Conservation (phyloP, 768 basidiomycete genomes). For the Cystofilobasidium macerans region DNA sequence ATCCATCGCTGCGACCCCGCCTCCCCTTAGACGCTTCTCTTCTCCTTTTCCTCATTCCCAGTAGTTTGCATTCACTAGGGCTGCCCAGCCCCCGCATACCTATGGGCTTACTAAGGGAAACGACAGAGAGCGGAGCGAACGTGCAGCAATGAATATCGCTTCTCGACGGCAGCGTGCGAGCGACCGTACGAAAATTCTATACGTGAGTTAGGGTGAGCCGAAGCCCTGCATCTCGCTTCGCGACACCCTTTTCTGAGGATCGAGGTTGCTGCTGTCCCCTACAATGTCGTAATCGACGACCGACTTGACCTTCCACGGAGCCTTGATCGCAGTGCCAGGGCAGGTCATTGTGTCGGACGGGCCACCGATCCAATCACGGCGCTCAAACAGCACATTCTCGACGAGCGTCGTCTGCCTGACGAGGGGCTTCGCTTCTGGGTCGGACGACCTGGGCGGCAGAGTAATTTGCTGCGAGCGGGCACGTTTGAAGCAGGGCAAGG, state of each 20-base stretch:
- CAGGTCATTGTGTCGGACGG: not conserved
- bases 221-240: not conserved
- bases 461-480: not conserved
- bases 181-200: too few species aligned
- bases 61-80: too few species aligned
- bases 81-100: too few species aligned
- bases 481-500: too few species aligned
- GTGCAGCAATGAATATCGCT: too few species aligned
- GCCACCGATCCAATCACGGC: not conserved
- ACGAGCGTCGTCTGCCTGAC: not conserved
- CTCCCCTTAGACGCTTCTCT: too few species aligned
- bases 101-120: too few species aligned
- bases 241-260: not conserved
- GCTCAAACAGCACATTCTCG: conserved; percentile 1
- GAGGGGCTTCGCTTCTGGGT: not conserved
- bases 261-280: not conserved
- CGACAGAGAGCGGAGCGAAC: too few species aligned
- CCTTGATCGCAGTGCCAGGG: not conserved
- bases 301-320: not conserved
- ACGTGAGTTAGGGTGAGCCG: too few species aligned
- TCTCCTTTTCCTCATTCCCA: too few species aligned
- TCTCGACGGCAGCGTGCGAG: too few species aligned
- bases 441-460: not conserved
- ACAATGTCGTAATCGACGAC: not conserved
- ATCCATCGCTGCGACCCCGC: too few species aligned